Evolutionary conservation across 345 rosid genomes (phyloP).

Genomic region (Bruguiera parviflora): DNA sequence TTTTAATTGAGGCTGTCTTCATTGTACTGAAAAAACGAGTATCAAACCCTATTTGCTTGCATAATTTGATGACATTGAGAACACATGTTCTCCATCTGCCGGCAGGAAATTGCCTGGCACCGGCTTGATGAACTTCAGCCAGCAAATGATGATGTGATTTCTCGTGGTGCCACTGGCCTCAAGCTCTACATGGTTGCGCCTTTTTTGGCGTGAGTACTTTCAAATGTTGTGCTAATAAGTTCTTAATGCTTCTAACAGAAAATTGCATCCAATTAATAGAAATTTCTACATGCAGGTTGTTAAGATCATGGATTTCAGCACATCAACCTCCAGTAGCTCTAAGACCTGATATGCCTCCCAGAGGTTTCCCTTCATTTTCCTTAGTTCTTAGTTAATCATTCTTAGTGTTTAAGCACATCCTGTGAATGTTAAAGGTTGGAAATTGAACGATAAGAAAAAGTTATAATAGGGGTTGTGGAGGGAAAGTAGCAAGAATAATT

Average conservation of each 20-base stretch:
- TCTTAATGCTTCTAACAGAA: neutral
- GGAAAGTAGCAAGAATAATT: neutral
- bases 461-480: neutral
- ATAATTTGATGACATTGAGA: neutral
- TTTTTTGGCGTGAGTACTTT: constrained; percentile 65
- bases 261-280: neutral
- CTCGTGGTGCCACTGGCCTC: constrained; percentile 78
- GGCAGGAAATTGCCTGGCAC: constrained; percentile 97
- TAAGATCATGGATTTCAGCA: constrained; percentile 65
- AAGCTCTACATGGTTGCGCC: constrained; percentile 99
- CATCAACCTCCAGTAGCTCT: constrained; percentile 59
- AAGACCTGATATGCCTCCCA: constrained; percentile 58
- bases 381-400: neutral
- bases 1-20: too few relatives aligned
- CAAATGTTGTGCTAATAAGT: neutral
- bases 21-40: neutral
- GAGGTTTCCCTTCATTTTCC: constrained; percentile 42
- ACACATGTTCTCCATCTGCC: constrained; percentile 14
- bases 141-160: constrained; percentile 69
- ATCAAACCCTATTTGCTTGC: neutral
- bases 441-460: neutral
- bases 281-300: constrained; percentile 45
- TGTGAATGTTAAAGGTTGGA: neutral
- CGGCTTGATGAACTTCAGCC: constrained; percentile 83
- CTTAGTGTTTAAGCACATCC: neutral